Evolutionary conservation across 208 protist species (phyloP), one percentile per base, ranked within the genome.

Genomic region (Strigomonas oncopelti): DNA sequence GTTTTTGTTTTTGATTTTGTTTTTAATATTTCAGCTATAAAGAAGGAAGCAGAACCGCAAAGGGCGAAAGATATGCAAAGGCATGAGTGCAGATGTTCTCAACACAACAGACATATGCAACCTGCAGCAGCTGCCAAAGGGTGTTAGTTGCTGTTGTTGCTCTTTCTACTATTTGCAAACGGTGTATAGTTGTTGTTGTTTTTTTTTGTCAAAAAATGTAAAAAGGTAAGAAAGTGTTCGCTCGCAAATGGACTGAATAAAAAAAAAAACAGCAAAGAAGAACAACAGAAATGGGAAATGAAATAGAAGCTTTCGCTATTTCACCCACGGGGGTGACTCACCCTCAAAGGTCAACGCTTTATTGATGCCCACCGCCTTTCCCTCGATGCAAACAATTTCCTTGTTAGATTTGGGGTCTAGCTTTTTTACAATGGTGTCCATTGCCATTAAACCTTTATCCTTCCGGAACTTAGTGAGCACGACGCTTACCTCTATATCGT

Each of bases 401-500:
- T 80, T 84, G 24, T 61, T 74, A 20, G 72, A 80, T 46, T 74
- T 61, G 16, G 62, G 75, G n/a, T 90, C 81, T 55, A 69, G 67
- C 61, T 87, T 90, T 22, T 74, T 77, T 22, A 92, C 75, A 22
- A 75, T 72, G 22, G 90, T 95, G 66, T 69, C 61, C 77, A 95
- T 87, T 28, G 77, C 75, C 60, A 95, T 85, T 25, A 95, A 70
- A 13, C 82, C 81, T 31, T 78, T 86, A 38, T 53, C 72, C 5
- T 76, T 78, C 38, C 71, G 81, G 60, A 93, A 96, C 62, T 91
- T 76, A 0, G 69, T 85, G 8, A 95, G 73, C 55, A 81, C 77
- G 8, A 93, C 83, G 7, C 71, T 68, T 22, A 91, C 83, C 54
- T 86, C 79, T 16, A 97, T 74, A 45, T 90, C 81, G 46, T 97